Evolutionary conservation across 2,329 filamentous ascomycete species (phyloP).

Genomic region (Teratosphaeria nubilosa): DNA sequence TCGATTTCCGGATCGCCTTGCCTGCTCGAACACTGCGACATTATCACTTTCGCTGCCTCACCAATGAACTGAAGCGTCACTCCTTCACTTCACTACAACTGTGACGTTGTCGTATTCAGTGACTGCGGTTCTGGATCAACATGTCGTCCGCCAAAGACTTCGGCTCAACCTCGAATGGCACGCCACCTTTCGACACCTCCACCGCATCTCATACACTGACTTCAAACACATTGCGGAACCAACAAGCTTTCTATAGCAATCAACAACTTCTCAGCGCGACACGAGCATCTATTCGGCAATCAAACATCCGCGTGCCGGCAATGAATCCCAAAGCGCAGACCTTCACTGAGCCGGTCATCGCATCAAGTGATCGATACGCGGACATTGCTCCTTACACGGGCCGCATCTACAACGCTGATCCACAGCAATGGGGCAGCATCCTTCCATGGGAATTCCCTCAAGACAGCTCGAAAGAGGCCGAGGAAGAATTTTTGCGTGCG

Average conservation of each 20-base stretch:
- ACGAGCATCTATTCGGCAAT: background rate
- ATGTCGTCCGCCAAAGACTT: background rate
- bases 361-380: conserved; percentile 17
- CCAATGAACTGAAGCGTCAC: background rate
- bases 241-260: background rate
- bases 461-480: conserved; percentile 14
- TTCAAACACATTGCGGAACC: background rate
- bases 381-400: conserved; percentile 23
- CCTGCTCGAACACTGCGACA: background rate
- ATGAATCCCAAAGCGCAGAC: background rate
- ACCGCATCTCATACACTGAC: background rate
- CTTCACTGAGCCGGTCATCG: conserved; percentile 16
- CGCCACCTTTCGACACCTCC: background rate
- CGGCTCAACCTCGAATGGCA: background rate
- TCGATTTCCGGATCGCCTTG: background rate
- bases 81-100: background rate
- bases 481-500: conserved; percentile 25
- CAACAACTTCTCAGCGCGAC: background rate
- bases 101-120: background rate
- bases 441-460: conserved; percentile 25
- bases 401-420: conserved; percentile 15
- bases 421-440: conserved; percentile 17
- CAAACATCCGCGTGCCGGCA: background rate
- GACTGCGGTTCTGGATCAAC: background rate
- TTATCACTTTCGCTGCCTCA: background rate